Evolutionary conservation across 202 grass and related monocot species (phyloP), one percentile per base, ranked within the genome.

Genomic region (Schoenoplectus triqueter): DNA sequence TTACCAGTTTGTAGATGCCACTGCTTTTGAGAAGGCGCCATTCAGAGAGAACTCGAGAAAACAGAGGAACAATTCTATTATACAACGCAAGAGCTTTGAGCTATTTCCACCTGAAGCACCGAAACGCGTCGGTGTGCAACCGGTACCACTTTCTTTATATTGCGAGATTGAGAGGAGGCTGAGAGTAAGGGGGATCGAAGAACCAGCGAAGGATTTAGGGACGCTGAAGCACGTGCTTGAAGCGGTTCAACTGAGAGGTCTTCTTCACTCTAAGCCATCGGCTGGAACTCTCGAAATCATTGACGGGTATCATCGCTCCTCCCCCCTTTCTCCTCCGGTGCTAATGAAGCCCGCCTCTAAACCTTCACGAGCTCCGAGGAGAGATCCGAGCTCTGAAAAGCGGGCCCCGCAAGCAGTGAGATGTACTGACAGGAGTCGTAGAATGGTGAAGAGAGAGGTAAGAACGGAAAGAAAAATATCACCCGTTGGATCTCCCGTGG

Each of bases 151-250:
- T 82, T 91, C 93, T 1, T 84, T 95, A 0, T 94, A 94, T 84
- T 89, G 90, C 41, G 93, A 95, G 85, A 92, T 99, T 81, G 96
- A 91, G 73, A 89, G 93, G 10, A 90, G 88, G 13, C 91, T 92
- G 10, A 91, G 88, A 3, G 92, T 89, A 71, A 89, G 90, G 22
- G 93, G 93, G 19, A 94, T 98, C 62, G 93, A 92, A 50, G 91
- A 95, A 78, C 91, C 93, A 0, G 67, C 88, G 0, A 84, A 86
- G 31, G 91, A 98, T 79, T 86, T 92, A 40, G 95, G 95, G 85
- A 95, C 93, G 0, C 78, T 95, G n/a, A 99, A 99, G 88, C 96
- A 95, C 64, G 92, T 95, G 48, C 55, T 99, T 1, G 96, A 99
- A 49, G 91, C 93, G 4, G 82, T 99, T 46, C 96, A 99, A 78